Conservation (phyloP, 352 stramenopile genomes). For the Elongisporangium undulatum region DNA sequence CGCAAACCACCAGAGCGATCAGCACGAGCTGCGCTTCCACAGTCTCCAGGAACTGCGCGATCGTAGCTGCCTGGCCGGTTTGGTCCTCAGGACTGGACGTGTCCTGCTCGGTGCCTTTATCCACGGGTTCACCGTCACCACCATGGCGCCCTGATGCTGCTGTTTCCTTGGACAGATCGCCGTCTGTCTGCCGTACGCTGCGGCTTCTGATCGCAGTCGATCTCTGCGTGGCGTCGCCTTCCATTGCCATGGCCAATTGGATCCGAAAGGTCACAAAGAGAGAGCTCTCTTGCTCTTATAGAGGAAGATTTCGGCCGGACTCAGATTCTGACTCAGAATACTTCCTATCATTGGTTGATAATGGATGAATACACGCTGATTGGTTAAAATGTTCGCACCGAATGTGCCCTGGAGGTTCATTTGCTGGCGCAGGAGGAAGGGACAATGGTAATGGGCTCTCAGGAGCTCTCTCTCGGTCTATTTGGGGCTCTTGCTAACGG, state of each 20-base stretch:
- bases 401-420: neutral
- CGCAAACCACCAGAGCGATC: conserved; percentile 42
- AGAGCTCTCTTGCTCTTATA: neutral
- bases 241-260: neutral
- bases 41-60: conserved; percentile 28
- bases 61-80: neutral
- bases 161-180: neutral
- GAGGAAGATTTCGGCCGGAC: neutral
- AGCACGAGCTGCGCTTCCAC: conserved; percentile 44
- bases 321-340: neutral
- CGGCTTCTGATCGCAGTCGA: neutral
- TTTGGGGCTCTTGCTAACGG: neutral
- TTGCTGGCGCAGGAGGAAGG: neutral
- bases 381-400: neutral
- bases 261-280: neutral
- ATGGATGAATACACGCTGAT: neutral
- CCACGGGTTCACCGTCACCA: neutral
- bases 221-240: neutral
- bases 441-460: neutral
- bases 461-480: neutral
- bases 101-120: neutral
- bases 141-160: neutral
- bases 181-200: neutral
- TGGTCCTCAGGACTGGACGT: neutral
- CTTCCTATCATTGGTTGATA: neutral